phyloP scores from a whole-genome alignment of 331 rosid genomes.

The Stylosanthes scabra region DNA sequence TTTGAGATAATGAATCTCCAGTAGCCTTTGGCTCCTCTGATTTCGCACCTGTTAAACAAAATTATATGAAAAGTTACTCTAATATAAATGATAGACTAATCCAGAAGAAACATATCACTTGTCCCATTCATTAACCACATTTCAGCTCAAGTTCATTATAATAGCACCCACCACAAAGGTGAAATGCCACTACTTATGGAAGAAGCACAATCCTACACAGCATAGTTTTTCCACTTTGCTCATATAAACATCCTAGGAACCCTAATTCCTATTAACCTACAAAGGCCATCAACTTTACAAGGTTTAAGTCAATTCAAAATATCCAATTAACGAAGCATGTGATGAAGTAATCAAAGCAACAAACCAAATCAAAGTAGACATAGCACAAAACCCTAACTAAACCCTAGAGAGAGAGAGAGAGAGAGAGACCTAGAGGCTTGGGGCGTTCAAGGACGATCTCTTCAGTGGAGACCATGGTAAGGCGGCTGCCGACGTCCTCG shows the following conservation, averaged over 20 bases:
- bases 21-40: slow-evolving; percentile 74
- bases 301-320: background rate
- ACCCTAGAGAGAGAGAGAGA: background rate
- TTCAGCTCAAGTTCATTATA: too few relatives aligned
- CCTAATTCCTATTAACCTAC: too few relatives aligned
- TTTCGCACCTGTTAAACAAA: slow-evolving; percentile 75
- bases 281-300: too few relatives aligned
- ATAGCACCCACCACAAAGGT: too few relatives aligned
- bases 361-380: background rate
- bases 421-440: slow-evolving; percentile 86
- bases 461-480: slow-evolving; percentile 94
- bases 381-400: background rate
- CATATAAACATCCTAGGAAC: background rate
- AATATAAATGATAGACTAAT: slow-evolving; percentile 1
- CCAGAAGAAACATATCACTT: background rate
- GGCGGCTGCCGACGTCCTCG: slow-evolving; percentile 83
- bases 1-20: slow-evolving; percentile 64
- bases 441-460: slow-evolving; percentile 93
- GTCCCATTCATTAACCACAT: too few relatives aligned
- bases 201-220: too few relatives aligned
- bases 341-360: too few relatives aligned
- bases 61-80: background rate
- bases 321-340: background rate
- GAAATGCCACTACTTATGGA: background rate
- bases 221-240: background rate